Percentiles rank a stretch among this genome's conserved stretches.
These are phyloP conservation scores for Schizophyllum commune DNA, from an alignment of 1,284 basidiomycete genomes.

Conservation along the genomic window DNA sequence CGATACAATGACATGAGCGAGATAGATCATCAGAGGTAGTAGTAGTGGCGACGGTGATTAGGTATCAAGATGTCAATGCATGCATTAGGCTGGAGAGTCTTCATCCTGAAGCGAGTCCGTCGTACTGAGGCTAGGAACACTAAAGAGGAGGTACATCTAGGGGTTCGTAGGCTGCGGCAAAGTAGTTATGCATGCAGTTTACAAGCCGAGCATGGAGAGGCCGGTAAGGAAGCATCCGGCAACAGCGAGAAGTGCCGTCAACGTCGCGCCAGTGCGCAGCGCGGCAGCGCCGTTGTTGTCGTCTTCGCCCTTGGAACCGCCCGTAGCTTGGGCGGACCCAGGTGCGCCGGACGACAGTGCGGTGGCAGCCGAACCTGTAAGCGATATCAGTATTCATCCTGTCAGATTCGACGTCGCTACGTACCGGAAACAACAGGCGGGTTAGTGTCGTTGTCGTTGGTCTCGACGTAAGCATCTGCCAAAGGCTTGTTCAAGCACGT, in stretches of 20 bases:
- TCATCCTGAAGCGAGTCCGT: background rate
- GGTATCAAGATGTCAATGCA: background rate
- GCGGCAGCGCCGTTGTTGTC: background rate
- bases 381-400: background rate
- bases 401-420: slow-evolving; percentile 6
- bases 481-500: slow-evolving; percentile 55
- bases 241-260: background rate
- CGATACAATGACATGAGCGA: background rate
- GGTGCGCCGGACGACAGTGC: slow-evolving; percentile 28
- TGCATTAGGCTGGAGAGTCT: background rate
- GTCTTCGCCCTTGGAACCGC: background rate
- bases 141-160: background rate
- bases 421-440: slow-evolving; percentile 32
- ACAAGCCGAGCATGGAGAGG: background rate
- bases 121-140: background rate
- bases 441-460: slow-evolving; percentile 54
- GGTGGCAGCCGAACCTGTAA: slow-evolving; percentile 17
- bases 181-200: background rate
- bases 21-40: background rate
- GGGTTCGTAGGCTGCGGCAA: background rate
- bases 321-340: slow-evolving; percentile 15
- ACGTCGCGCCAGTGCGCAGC: background rate
- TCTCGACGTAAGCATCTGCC: slow-evolving; percentile 60
- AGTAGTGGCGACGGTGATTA: background rate
- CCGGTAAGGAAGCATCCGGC: background rate